Percentiles rank a stretch among this genome's conserved stretches.
Evolutionary conservation across 2,329 filamentous ascomycete genomes (phyloP).

Genomic region (Penicillium frequentans): DNA sequence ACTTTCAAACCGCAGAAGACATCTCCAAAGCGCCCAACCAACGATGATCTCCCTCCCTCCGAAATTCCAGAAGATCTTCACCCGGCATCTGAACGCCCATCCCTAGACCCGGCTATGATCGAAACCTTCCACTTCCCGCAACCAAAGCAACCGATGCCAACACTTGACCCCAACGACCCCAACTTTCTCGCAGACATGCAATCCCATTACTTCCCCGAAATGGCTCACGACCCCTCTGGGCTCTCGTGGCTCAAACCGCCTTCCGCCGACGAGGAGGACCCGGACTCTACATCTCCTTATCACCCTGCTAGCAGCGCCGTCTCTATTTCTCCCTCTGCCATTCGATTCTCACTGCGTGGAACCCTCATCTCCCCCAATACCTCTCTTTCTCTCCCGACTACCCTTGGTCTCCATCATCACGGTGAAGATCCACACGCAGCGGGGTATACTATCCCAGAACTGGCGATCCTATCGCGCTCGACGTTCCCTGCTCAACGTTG

Average conservation of each 20-base stretch:
- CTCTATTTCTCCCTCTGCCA: conserved; percentile 62
- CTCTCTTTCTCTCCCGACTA: conserved; percentile 71
- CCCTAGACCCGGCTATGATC: conserved; percentile 25
- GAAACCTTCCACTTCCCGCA: conserved; percentile 46
- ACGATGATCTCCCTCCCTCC: conserved; percentile 38
- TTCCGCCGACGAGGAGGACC: conserved; percentile 59
- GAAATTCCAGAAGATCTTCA: conserved; percentile 39
- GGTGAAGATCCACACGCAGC: conserved; percentile 89
- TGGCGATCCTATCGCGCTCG: conserved; percentile 77
- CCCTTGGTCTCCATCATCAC: conserved; percentile 87
- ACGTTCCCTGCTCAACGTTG: conserved; percentile 84
- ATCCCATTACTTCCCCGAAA: conserved; percentile 87
- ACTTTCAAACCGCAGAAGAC: not conserved
- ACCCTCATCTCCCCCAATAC: conserved; percentile 74
- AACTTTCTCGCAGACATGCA: conserved; percentile 83
- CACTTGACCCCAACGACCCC: conserved; percentile 79
- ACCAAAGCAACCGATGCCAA: conserved; percentile 55
- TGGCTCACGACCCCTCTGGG: conserved; percentile 79
- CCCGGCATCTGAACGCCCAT: conserved; percentile 40
- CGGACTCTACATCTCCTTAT: conserved; percentile 73
- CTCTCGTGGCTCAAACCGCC: conserved; percentile 88
- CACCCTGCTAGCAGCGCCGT: conserved; percentile 73
- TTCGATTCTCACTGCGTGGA: conserved; percentile 89
- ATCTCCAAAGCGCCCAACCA: conserved; percentile 9
- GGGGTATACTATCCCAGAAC: conserved; percentile 87